Base-by-base conservation (phyloP, 2,329 filamentous ascomycete species). In the Penicillium corylophilum region DNA sequence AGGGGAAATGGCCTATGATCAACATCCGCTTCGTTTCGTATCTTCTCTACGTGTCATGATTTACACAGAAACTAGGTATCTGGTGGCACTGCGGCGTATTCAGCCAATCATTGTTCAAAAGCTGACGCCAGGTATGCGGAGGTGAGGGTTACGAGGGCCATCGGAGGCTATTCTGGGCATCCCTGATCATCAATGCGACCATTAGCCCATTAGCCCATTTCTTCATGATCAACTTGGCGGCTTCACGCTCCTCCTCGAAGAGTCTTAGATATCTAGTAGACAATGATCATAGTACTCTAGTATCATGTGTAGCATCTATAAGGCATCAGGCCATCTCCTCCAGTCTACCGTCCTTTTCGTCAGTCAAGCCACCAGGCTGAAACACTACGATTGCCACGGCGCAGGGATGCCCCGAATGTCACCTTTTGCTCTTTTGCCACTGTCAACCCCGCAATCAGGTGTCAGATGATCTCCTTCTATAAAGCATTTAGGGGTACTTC, bases 381-480 rank as follows among this genome's bases (percentile, higher is more conserved):
- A 60, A 51, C 46, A 51, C 39, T 55, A 20, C 31, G 45, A 20
- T 56, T 48, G 57, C 53, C 57, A 59, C 49, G 23, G 15, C 24
- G 31, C 56, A 55, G 48, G 59, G 50, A 44, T 61, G 51, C 44
- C 59, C 44, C 48, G 43, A 51, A 60, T 59, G 60, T 61, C 51
- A 59, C 56, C 36, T 40, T 42, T 54, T 39, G 35, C 49, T 53
- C 36, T 40, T 44, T 54, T 42, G 39, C 49, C 29, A 48, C 50
- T 35, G 29, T 38, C n/a, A 55, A 62, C 60, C 60, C 60, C 60
- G 60, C 60, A 60, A 57, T 50, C 20, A 35, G 15, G 8, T 47
- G 57, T 63, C 60, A 63, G 54, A 55, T 63, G 59, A 63, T 51
- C 22, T 33, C 15, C 24, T n/a, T 13, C n/a, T 60, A 60, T 62